Base-by-base conservation (phyloP, 1,139 yeast genomes). In the Lodderomyces beijingensis region DNA sequence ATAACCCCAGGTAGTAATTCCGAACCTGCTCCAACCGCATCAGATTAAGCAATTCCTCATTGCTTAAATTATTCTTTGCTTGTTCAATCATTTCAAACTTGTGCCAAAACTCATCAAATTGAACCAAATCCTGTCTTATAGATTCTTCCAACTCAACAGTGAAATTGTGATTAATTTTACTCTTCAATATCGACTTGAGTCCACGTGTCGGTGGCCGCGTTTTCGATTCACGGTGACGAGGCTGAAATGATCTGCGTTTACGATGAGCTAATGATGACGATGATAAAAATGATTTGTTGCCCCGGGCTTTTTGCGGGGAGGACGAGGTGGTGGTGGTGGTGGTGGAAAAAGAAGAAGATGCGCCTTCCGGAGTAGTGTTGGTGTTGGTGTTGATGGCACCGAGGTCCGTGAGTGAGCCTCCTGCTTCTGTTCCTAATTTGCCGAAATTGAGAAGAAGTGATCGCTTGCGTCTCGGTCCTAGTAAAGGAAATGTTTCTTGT, bases 51-150 rank as follows among this genome's bases (percentile, higher is more conserved):
- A 27, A 31, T 14, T 46, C 39, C 34, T 46, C 53, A 14, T 49
- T 44, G 11, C 29, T 31, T 22, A 37, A 38, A 31, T 49, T 49
- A 26, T 37, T 40, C 33, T 50, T 48, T 12, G 40, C 44, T 18
- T 46, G 37, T 34, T 54, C 58, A 16, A 34, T 34, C 22, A 33
- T 29, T 29, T 53, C 60, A 34, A 53, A 55, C 17, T 44, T 42
- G 20, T 33, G 31, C 35, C 50, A 38, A 32, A 51, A 53, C 14
- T 39, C 41, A 16, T 50, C 50, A 22, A 47, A 37, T 21, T 51
- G 41, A 10, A 46, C 25, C 4, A 40, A 30, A 17, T 50, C 55
- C 9, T 47, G 50, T 25, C 39, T 37, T 14, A 36, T 30, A 3
- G 45, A 41, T 21, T 48, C 44, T 8, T 34, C 15, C n/a, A 35